These are phyloP conservation scores for Aspergillus oerlinghausenensis DNA, from an alignment of 2,329 filamentous ascomycete species.

Conservation along the genomic window DNA sequence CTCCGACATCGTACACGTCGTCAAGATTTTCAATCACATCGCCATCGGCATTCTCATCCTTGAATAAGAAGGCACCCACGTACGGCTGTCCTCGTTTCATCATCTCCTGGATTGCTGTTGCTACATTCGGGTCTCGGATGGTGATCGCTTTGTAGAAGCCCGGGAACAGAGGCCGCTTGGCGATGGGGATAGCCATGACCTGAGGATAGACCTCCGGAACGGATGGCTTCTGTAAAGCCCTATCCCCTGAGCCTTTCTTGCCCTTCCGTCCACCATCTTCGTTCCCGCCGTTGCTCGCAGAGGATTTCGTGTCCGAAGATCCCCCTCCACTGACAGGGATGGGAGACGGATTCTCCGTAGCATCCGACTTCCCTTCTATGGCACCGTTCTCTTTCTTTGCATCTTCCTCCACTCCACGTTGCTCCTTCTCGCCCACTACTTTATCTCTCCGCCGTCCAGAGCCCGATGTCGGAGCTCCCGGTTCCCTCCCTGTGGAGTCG, in stretches of 20 bases:
- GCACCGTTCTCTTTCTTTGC: slow-evolving; percentile 37
- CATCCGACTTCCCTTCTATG: slow-evolving; percentile 45
- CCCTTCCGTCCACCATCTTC: slow-evolving; percentile 68
- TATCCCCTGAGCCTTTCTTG: slow-evolving; percentile 63
- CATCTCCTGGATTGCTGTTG: slow-evolving; percentile 89
- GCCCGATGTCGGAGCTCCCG: slow-evolving; percentile 31
- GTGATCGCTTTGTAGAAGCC: slow-evolving; percentile 99
- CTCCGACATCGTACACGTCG: slow-evolving; percentile 92
- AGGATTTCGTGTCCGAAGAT: slow-evolving; percentile 44
- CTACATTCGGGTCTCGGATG: slow-evolving; percentile 87
- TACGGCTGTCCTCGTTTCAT: slow-evolving; percentile 96
- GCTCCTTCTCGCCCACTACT: slow-evolving; percentile 35
- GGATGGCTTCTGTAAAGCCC: slow-evolving; percentile 76
- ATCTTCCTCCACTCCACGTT: slow-evolving; percentile 33
- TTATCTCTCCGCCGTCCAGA: slow-evolving; percentile 39
- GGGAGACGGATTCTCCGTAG: slow-evolving; percentile 44
- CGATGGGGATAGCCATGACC: slow-evolving; percentile 94
- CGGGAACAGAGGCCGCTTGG: slow-evolving; percentile 87
- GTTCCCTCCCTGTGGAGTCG: slow-evolving; percentile 31
- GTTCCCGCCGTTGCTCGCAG: slow-evolving; percentile 49
- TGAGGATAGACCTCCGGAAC: slow-evolving; percentile 96
- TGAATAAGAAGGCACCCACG: slow-evolving; percentile 93
- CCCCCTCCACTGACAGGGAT: slow-evolving; percentile 34
- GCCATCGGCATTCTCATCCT: slow-evolving; percentile 89
- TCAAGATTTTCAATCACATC: slow-evolving; percentile 86